Base-by-base conservation (phyloP, 352 stramenopile species). In the Globisporangium spiculum region DNA sequence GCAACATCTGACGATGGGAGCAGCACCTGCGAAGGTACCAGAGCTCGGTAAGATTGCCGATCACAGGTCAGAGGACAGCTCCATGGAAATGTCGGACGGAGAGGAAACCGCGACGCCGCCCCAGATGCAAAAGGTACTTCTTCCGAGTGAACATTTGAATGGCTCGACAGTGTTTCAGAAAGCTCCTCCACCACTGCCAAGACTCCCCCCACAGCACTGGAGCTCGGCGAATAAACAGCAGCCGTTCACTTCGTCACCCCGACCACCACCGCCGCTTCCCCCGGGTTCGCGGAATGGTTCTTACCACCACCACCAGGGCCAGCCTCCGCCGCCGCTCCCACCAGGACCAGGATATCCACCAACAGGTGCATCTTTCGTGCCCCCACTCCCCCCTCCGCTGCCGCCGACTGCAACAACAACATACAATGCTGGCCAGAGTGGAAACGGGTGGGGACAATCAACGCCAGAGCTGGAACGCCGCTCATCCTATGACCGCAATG, bases 61-160 rank as follows among this genome's bases (percentile, higher is more conserved):
- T 27, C 46, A 61, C 48, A 66, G 54, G 59, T 70, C 66, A 20
- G 66, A 70, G 20, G 83, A 93, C 59, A 89, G 81, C 32, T 86
- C 83, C 2, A 93, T 91, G 85, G 85, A 91, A 38, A 63, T 91
- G 52, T 91, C 80, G 26, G 85, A 91, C 58, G 77, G 60, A 18
- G 80, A 89, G 48, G 79, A 85, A 46, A 60, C 27, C 3, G 36
- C 32, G 41, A 61, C 50, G 4, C 66, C 48, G 20, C 52, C 57
- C 22, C 56, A 52, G 44, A 24, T 57, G 67, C 52, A 44, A 59
- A 69, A 59, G 38, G 32, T 18, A 30, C 55, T 61, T 3, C 56
- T 62, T 26, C 32, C 56, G 20, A 62, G 32, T 62, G 56, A 62
- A 1, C 30, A 62, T n/a, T 44, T 56, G 20, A 46, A 24, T 36